Conservation (phyloP, 169 alveolate genomes). For the Babesia microti region DNA sequence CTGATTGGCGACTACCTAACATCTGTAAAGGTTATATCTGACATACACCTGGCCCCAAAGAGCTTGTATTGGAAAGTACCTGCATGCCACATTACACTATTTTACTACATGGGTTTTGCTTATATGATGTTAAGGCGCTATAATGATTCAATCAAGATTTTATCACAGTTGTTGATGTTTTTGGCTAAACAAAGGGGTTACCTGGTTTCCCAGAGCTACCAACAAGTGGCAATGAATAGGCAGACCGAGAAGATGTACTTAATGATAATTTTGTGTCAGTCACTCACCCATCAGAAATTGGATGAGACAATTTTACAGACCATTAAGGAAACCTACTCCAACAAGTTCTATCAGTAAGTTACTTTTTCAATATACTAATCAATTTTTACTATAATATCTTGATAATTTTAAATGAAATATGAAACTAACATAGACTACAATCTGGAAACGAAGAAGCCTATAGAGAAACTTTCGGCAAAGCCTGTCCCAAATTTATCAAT, state of each 20-base stretch:
- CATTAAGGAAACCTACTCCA: slow-evolving; percentile 65
- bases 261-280: slow-evolving; percentile 59
- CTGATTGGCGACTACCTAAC: slow-evolving; percentile 65
- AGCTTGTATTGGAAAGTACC: slow-evolving; percentile 68
- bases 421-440: slow-evolving; percentile 34
- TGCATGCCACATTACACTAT: slow-evolving; percentile 59
- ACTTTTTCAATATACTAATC: not conserved
- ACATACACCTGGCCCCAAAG: slow-evolving; percentile 48
- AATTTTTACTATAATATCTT: not conserved
- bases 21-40: slow-evolving; percentile 52
- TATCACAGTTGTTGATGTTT: slow-evolving; percentile 57
- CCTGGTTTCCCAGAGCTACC: slow-evolving; percentile 58
- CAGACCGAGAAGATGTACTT: slow-evolving; percentile 65
- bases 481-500: slow-evolving; percentile 69
- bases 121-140: slow-evolving; percentile 75
- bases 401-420: not conserved
- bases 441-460: slow-evolving; percentile 61
- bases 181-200: slow-evolving; percentile 56
- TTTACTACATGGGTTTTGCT: slow-evolving; percentile 63
- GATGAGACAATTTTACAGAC: slow-evolving; percentile 63
- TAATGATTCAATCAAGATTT: slow-evolving; percentile 54
- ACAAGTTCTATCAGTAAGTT: slow-evolving; percentile 60
- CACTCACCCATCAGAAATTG: slow-evolving; percentile 43
- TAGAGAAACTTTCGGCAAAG: slow-evolving; percentile 54
- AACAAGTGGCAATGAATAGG: slow-evolving; percentile 52